These are phyloP conservation scores for Canariomyces notabilis DNA, from an alignment of 2,329 filamentous ascomycete genomes.

Conservation along the genomic window DNA sequence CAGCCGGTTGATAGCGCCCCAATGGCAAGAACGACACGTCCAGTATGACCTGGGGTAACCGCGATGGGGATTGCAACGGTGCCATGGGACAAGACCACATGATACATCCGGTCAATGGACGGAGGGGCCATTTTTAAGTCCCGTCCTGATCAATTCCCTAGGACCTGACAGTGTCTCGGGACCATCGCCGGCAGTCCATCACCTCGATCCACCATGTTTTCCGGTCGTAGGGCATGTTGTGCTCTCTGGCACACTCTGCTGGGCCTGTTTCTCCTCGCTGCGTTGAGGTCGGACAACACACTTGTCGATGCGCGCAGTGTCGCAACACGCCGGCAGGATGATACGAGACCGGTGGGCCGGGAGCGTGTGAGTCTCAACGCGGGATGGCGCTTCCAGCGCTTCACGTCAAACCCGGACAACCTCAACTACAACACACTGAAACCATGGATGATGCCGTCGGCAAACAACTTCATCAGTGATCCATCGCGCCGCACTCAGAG, in stretches of 20 bases:
- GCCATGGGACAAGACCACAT: too few species aligned
- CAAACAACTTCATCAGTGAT: conserved; percentile 29
- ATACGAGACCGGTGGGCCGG: conserved; percentile 3
- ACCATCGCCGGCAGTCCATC: background rate
- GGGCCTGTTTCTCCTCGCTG: background rate
- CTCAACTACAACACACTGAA: conserved; percentile 26
- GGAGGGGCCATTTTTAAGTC: too few species aligned
- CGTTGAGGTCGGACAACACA: background rate
- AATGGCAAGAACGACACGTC: too few species aligned
- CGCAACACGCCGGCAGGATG: background rate
- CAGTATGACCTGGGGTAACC: too few species aligned
- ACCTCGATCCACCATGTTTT: background rate
- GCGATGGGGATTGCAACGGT: too few species aligned
- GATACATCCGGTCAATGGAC: too few species aligned
- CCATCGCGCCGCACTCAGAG: conserved; percentile 19
- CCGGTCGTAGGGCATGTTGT: background rate
- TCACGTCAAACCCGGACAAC: conserved; percentile 15
- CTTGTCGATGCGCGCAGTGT: background rate
- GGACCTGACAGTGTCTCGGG: too few species aligned
- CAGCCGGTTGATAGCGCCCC: too few species aligned
- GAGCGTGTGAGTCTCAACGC: conserved; percentile 19
- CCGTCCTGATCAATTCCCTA: too few species aligned
- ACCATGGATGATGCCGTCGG: conserved; percentile 31
- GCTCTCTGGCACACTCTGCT: background rate
- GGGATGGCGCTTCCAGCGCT: conserved; percentile 21